Base-by-base conservation (phyloP, 805 yeast genomes). In the Kluyveromyces lactis region DNA sequence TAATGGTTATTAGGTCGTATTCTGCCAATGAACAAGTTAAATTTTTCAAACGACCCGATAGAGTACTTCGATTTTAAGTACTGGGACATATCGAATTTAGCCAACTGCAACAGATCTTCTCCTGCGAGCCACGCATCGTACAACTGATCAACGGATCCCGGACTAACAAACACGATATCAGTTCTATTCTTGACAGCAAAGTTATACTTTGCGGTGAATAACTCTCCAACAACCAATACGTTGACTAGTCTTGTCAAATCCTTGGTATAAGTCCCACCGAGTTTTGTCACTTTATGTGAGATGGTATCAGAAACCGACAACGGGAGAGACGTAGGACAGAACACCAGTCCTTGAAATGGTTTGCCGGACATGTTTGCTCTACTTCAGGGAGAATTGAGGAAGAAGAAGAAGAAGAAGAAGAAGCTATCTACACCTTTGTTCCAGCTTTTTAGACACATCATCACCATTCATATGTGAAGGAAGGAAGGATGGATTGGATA, bases 161-260 rank as follows among this genome's bases (percentile, higher is more conserved):
- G 31, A 19, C 47, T 44, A 9, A 56, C 36, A 28, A 57, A 49
- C 1, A 51, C 49, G 8, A 58, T 50, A 47, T 58, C 62, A 13
- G 43, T 46, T 28, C 62, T 51, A 31, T 48, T 39, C 33, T 50
- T 51, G 2, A 52, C 56, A 15, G 56, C 53, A 33, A 50, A 58
- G 28, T 49, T 47, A 36, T 54, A 58, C 30, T 58, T 58, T 33
- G 48, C 47, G 12, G 64, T 52, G 18, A 46, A 44, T 4, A 42
- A 61, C 21, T 72, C 61, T 1, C 86, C 86, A 23, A 80, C 79
- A 4, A 82, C 66, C 18, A 82, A 57, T 30, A 73, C 72, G 39
- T 72, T 68, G 2, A 75, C 79, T 52, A 77, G 79, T 35, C 77
- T 72, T 65, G 79, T 75, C 47, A 81, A 58, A 50, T 80, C 80